A percentile compares a stretch with the other conserved stretches of the same genome.
Evolutionary conservation across 1,139 yeast species (phyloP).

Genomic region (Kluyveromyces sp.): DNA sequence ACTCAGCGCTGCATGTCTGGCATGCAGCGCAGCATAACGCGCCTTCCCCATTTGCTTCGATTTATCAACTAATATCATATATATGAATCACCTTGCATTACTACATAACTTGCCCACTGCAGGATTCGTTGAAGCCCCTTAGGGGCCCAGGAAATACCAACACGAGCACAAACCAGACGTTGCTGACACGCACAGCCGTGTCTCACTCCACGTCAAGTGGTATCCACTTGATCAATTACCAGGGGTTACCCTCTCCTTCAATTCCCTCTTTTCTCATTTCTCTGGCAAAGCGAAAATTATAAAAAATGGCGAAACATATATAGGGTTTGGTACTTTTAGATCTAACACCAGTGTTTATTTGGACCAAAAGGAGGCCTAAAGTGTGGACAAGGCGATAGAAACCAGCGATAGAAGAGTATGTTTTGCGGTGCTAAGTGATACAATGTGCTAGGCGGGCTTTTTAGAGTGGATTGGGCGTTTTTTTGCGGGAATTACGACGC

Average conservation of each 20-base stretch:
- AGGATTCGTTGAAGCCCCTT: too few relatives aligned
- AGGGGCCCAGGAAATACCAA: too few relatives aligned
- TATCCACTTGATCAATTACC: too few relatives aligned
- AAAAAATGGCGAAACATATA: background rate
- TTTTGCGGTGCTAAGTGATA: background rate
- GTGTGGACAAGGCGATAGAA: background rate
- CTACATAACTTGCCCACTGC: too few relatives aligned
- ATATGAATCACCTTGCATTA: background rate
- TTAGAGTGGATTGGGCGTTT: too few relatives aligned
- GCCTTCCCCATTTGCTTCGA: background rate
- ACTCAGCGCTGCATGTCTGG: too few relatives aligned
- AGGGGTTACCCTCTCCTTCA: background rate
- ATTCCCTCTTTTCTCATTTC: background rate
- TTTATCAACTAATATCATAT: background rate
- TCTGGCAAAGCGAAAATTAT: background rate
- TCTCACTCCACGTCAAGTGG: too few relatives aligned
- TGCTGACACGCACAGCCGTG: too few relatives aligned
- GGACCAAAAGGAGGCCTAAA: background rate
- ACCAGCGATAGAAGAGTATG: constrained; percentile 4
- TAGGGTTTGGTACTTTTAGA: background rate
- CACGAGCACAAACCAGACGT: too few relatives aligned
- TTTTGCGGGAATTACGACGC: background rate
- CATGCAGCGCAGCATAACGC: too few relatives aligned
- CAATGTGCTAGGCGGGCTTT: too few relatives aligned
- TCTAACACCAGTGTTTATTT: background rate